Conservation (phyloP, 108 stramenopile genomes). For the Nitzschia sp. region DNA sequence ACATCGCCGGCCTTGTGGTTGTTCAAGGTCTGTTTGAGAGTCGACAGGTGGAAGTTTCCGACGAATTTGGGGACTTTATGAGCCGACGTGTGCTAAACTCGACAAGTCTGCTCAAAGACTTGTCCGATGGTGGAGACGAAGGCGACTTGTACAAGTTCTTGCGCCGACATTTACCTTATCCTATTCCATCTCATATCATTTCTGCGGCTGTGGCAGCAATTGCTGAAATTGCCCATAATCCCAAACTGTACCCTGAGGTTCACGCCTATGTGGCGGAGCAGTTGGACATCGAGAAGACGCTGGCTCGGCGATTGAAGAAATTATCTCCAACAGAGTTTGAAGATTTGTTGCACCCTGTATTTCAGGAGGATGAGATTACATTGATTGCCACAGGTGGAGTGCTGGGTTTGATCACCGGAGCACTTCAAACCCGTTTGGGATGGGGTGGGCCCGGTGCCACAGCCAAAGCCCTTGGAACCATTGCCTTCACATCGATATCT, state of each 20-base stretch:
- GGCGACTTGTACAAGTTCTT: constrained; percentile 64
- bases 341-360: constrained; percentile 89
- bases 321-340: constrained; percentile 83
- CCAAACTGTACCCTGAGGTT: constrained; percentile 52
- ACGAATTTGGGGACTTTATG: constrained; percentile 75
- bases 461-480: constrained; percentile 48
- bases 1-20: constrained; percentile 44
- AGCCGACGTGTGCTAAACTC: constrained; percentile 61
- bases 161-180: constrained; percentile 66
- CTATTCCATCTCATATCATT: constrained; percentile 60
- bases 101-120: constrained; percentile 47
- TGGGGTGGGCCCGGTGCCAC: constrained; percentile 76
- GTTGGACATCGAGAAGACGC: constrained; percentile 69
- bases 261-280: constrained; percentile 61
- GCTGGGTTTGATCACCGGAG: constrained; percentile 78
- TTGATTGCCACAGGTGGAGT: constrained; percentile 89
- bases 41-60: constrained; percentile 83
- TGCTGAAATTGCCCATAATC: constrained; percentile 54
- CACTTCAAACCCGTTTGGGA: constrained; percentile 66
- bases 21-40: constrained; percentile 89
- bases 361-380: constrained; percentile 92
- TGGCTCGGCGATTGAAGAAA: constrained; percentile 66
- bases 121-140: constrained; percentile 56
- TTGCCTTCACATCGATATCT: constrained; percentile 26
- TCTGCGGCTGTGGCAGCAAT: constrained; percentile 61